Evolutionary conservation across 2,329 filamentous ascomycete species (phyloP).

Genomic region (Didymella arachidicola): DNA sequence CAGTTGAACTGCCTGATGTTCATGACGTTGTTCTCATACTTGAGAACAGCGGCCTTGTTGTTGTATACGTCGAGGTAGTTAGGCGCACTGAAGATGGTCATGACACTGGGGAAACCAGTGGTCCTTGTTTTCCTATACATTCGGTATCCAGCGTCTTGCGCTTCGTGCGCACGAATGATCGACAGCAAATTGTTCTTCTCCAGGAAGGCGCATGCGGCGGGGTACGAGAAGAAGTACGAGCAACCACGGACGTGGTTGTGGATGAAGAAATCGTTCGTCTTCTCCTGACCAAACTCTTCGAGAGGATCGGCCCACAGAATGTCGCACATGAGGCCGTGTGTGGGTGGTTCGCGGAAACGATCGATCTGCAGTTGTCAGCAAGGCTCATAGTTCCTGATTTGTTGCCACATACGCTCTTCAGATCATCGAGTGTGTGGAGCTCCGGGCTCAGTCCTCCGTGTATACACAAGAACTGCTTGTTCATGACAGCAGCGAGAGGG

Average conservation of each 20-base stretch:
- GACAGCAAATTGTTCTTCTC: slow-evolving; percentile 99
- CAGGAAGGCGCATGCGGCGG: slow-evolving; percentile 93
- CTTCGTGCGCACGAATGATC: slow-evolving; percentile 96
- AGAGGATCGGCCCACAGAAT: slow-evolving; percentile 98
- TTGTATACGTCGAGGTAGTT: slow-evolving; percentile 99
- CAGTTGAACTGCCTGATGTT: slow-evolving; percentile 99
- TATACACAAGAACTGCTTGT: slow-evolving; percentile 99
- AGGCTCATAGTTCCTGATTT: not conserved
- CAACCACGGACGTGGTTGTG: slow-evolving; percentile 99
- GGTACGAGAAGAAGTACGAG: slow-evolving; percentile 99
- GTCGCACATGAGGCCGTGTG: slow-evolving; percentile 98
- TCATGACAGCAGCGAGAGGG: slow-evolving; percentile 96
- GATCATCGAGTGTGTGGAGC: slow-evolving; percentile 91
- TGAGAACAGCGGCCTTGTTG: slow-evolving; percentile 98
- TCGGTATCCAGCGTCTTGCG: slow-evolving; percentile 96
- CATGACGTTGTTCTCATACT: slow-evolving; percentile 99
- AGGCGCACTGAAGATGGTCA: slow-evolving; percentile 99
- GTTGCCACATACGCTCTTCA: slow-evolving; percentile 74
- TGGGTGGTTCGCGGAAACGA: slow-evolving; percentile 95
- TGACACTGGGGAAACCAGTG: slow-evolving; percentile 97
- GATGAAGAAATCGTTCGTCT: slow-evolving; percentile 95
- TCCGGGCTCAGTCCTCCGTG: slow-evolving; percentile 96
- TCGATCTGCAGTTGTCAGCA: slow-evolving; percentile 72
- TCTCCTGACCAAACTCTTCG: slow-evolving; percentile 98
- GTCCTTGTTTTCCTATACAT: slow-evolving; percentile 99